Percentiles rank a stretch among this genome's conserved stretches.
Evolutionary conservation across 768 basidiomycete species (phyloP).

Genomic region (Naganishia randhawae): DNA sequence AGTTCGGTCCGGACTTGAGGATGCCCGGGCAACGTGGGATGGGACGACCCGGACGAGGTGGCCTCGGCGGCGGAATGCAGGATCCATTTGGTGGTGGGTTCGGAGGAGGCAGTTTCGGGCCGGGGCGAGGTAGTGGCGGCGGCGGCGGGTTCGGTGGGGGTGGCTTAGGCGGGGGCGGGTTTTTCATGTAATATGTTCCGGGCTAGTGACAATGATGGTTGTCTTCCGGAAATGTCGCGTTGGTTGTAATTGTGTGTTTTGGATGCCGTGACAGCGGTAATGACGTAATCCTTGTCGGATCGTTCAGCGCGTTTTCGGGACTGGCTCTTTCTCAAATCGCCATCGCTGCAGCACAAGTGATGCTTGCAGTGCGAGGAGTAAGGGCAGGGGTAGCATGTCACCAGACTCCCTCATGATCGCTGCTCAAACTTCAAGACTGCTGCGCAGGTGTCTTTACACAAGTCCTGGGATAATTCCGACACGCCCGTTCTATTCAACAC

Average conservation of each 20-base stretch:
- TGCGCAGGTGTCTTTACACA: neutral
- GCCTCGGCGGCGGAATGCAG: neutral
- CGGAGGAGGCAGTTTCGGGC: neutral
- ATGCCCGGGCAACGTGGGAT: conserved; percentile 16
- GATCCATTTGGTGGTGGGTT: conserved; percentile 3
- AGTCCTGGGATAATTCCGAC: neutral
- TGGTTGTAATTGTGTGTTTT: neutral
- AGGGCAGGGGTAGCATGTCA: neutral
- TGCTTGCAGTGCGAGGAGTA: neutral
- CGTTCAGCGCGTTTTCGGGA: neutral
- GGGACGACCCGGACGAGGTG: conserved; percentile 1
- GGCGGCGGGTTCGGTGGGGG: conserved; percentile 14
- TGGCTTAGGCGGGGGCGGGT: conserved; percentile 1
- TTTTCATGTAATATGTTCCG: neutral
- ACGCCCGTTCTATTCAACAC: neutral
- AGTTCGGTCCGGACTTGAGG: conserved; percentile 47
- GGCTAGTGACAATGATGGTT: no score
- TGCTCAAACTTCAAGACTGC: neutral
- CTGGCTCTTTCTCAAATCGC: no score
- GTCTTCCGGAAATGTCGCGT: no score
- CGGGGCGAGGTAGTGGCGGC: neutral
- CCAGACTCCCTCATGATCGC: neutral
- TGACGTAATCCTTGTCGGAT: conserved; percentile 7
- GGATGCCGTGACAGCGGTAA: neutral
- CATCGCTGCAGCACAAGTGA: no score